Evolutionary conservation across 2,329 filamentous ascomycete species (phyloP).

Genomic region (Trichoderma gracile): DNA sequence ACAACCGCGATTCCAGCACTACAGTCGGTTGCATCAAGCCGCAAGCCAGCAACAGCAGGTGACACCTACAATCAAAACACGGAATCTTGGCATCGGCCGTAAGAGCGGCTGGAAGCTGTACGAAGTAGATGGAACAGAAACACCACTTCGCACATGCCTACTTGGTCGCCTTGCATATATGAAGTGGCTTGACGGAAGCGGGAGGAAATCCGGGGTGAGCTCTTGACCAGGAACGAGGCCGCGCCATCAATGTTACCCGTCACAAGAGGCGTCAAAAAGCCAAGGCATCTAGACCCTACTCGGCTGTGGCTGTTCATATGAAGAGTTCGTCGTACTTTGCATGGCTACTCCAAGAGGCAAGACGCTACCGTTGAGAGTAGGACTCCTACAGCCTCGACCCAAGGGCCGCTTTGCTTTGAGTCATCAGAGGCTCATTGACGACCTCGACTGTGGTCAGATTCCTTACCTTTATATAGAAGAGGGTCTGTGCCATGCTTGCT

Average conservation of each 20-base stretch:
- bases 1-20: too few species aligned
- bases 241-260: background rate
- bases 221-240: background rate
- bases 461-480: background rate
- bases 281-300: conserved; percentile 9
- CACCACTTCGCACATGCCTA: background rate
- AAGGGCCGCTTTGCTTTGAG: background rate
- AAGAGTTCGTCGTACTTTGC: too few species aligned
- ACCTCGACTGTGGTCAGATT: background rate
- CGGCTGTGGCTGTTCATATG: background rate
- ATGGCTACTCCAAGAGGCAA: background rate
- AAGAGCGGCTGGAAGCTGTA: background rate
- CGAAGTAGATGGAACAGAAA: too few species aligned
- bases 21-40: too few species aligned
- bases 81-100: background rate
- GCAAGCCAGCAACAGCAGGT: too few species aligned
- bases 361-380: background rate
- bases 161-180: background rate
- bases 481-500: conserved; percentile 3
- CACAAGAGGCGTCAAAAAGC: background rate
- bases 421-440: background rate
- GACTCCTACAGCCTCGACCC: background rate
- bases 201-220: conserved; percentile 12
- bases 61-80: too few species aligned
- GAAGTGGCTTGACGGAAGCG: conserved; percentile 3